A percentile compares a stretch with the other conserved stretches of the same genome.
Evolutionary conservation across 2,329 filamentous ascomycete species (phyloP).

Genomic region (Trematosphaeria pertusa): DNA sequence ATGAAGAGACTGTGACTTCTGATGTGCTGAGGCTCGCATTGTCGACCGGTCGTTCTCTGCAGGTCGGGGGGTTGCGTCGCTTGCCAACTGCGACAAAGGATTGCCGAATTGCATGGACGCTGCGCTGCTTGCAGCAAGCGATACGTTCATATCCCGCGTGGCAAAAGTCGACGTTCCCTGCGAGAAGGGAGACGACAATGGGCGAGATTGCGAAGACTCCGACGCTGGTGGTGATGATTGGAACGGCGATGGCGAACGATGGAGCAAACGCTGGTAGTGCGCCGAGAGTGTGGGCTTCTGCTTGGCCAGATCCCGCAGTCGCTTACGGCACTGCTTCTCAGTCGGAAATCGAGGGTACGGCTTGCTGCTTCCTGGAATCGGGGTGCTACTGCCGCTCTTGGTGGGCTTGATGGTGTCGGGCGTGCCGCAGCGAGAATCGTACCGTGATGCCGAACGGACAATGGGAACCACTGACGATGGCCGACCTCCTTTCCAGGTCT

Average conservation of each 20-base stretch:
- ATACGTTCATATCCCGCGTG: constrained; percentile 59
- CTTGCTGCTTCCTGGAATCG: constrained; percentile 49
- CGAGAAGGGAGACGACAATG: constrained; percentile 48
- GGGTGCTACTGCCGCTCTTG: constrained; percentile 57
- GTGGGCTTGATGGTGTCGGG: constrained; percentile 52
- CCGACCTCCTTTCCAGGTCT: constrained; percentile 63
- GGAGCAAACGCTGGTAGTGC: constrained; percentile 69
- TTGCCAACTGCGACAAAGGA: constrained; percentile 55
- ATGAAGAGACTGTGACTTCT: constrained; percentile 60
- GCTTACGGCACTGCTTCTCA: constrained; percentile 64
- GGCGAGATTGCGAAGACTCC: constrained; percentile 43
- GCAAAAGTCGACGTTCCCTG: constrained; percentile 47
- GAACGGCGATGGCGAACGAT: constrained; percentile 67
- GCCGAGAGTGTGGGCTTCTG: constrained; percentile 67
- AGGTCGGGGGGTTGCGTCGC: constrained; percentile 41
- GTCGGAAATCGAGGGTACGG: constrained; percentile 61
- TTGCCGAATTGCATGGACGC: constrained; percentile 59
- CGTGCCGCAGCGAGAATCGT: constrained; percentile 43
- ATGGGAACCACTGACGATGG: constrained; percentile 32
- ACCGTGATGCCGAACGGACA: constrained; percentile 24
- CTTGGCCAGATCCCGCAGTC: constrained; percentile 66
- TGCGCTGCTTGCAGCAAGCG: constrained; percentile 59
- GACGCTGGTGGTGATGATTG: constrained; percentile 44
- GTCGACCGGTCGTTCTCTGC: constrained; percentile 51
- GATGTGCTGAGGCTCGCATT: constrained; percentile 57